Percentiles rank a stretch among this genome's conserved stretches.
Conservation (phyloP, 2,329 filamentous ascomycete genomes). For the Penicillium frequentans region DNA sequence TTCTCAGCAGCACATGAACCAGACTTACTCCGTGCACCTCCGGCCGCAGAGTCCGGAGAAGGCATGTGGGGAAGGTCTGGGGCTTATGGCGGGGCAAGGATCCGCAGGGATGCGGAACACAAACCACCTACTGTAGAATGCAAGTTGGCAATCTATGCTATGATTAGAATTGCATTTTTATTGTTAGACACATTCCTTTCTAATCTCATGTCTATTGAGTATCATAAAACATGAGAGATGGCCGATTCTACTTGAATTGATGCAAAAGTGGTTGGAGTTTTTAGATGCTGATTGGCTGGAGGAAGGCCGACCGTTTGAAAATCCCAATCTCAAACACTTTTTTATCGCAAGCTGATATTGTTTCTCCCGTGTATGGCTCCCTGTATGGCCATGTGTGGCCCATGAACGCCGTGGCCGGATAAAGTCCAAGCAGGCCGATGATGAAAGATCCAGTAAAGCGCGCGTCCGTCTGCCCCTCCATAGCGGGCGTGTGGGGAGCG, state of each 20-base stretch:
- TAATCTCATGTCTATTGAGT: not conserved
- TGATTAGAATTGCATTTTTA: too few species aligned
- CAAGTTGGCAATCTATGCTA: not conserved
- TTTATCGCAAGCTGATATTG: not conserved
- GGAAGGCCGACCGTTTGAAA: not conserved
- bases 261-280: not conserved
- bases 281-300: not conserved
- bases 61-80: constrained; percentile 12
- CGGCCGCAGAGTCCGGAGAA: not conserved
- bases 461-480: not conserved
- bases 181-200: not conserved
- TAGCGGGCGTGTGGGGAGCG: constrained; percentile 18
- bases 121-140: not conserved
- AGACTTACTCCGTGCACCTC: constrained; percentile 9
- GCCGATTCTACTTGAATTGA: too few species aligned
- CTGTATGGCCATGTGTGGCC: not conserved
- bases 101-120: not conserved
- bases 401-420: constrained; percentile 8
- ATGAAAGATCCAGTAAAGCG: not conserved
- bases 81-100: constrained; percentile 6
- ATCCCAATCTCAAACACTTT: not conserved
- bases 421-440: constrained; percentile 14
- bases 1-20: constrained; percentile 1
- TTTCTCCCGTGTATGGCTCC: constrained; percentile 1
- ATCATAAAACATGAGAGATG: not conserved